Evolutionary conservation across 345 rosid species (phyloP).

Genomic region (Citrus maxima): DNA sequence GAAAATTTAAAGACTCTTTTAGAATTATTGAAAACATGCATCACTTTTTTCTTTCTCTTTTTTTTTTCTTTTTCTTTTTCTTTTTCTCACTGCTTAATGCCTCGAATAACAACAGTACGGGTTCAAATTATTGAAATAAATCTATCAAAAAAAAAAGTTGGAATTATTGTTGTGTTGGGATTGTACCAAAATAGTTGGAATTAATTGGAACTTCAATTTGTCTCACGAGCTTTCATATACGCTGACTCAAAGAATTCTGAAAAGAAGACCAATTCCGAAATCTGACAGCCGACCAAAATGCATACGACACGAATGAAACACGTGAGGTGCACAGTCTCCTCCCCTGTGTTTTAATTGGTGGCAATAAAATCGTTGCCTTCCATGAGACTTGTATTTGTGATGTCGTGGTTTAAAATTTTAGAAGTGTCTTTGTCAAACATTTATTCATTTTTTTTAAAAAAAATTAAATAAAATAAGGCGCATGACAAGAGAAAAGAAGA

Average conservation of each 20-base stretch:
- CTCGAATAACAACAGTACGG: no score
- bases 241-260: background rate
- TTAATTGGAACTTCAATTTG: background rate
- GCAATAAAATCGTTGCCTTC: background rate
- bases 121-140: no score
- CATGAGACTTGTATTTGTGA: background rate
- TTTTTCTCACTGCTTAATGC: no score
- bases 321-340: background rate
- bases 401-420: no score
- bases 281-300: background rate
- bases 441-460: no score
- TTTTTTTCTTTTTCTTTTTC: no score
- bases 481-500: background rate
- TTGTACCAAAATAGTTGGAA: background rate
- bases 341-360: background rate
- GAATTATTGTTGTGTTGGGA: background rate
- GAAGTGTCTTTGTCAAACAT: background rate
- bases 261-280: background rate
- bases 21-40: background rate
- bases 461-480: no score
- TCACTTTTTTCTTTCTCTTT: background rate
- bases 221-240: background rate
- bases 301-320: background rate
- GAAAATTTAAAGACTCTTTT: background rate
- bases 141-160: no score